A percentile compares a stretch with the other conserved stretches of the same genome.
Conservation (phyloP, 345 rosid genomes). For the Heritiera littoralis region DNA sequence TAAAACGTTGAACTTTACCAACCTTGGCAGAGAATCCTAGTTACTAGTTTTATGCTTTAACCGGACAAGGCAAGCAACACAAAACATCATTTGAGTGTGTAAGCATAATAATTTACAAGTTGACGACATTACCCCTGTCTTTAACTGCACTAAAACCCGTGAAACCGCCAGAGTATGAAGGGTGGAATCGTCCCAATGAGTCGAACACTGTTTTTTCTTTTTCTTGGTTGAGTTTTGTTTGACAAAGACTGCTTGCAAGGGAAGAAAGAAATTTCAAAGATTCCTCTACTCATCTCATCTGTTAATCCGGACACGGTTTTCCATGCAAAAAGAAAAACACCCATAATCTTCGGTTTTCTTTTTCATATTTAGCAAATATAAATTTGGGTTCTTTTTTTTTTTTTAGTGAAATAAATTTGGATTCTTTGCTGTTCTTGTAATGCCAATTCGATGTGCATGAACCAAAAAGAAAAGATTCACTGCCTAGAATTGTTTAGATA, state of each 20-base stretch:
- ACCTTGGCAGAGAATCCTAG: conserved; percentile 6
- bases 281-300: conserved; percentile 14
- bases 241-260: neutral
- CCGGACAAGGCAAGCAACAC: neutral
- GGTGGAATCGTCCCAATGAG: neutral
- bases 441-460: neutral
- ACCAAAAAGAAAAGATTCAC: neutral
- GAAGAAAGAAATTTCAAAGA: conserved; percentile 11
- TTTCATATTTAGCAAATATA: neutral
- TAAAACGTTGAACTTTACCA: neutral
- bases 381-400: neutral
- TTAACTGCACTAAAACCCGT: no score
- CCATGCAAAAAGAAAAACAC: neutral
- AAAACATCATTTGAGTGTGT: neutral
- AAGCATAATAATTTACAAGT: neutral
- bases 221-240: neutral
- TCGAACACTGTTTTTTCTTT: neutral
- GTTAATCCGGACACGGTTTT: conserved; percentile 4
- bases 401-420: neutral
- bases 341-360: no score
- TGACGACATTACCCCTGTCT: neutral
- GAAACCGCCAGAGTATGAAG: neutral
- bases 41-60: neutral
- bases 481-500: neutral
- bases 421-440: neutral